Conservation (phyloP, 2,329 filamentous ascomycete genomes). For the Harringtonia aguacate region DNA sequence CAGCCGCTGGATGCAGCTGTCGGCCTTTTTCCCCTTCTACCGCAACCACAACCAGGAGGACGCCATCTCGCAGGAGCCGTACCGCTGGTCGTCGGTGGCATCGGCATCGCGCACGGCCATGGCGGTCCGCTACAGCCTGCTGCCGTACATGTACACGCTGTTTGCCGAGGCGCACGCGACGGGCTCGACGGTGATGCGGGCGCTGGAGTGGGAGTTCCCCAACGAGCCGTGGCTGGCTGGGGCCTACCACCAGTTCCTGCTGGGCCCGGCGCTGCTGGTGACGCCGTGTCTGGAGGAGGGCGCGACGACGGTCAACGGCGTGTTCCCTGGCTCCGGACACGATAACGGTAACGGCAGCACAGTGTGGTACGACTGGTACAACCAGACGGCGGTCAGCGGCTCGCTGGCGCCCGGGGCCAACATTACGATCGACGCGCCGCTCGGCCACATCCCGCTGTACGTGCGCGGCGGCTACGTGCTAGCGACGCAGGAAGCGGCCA, state of each 20-base stretch:
- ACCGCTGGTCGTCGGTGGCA: conserved; percentile 54
- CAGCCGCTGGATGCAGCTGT: conserved; percentile 63
- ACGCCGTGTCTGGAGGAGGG: conserved; percentile 35
- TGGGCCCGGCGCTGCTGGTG: conserved; percentile 35
- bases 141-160: conserved; percentile 75
- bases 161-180: conserved; percentile 47
- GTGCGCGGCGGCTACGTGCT: conserved; percentile 58
- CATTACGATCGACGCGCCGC: conserved; percentile 29
- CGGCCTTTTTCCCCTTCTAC: conserved; percentile 67
- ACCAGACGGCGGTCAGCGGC: conserved; percentile 38
- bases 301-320: conserved; percentile 27
- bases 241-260: conserved; percentile 40
- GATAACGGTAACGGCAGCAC: conserved; percentile 21
- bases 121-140: conserved; percentile 60
- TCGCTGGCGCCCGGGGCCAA: conserved; percentile 21
- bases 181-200: conserved; percentile 57
- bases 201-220: conserved; percentile 63
- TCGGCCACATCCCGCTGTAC: conserved; percentile 63
- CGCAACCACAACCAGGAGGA: conserved; percentile 50
- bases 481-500: conserved; percentile 55
- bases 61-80: conserved; percentile 54
- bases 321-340: conserved; percentile 34
- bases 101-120: conserved; percentile 58
- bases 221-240: conserved; percentile 31
- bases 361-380: conserved; percentile 75